Evolutionary conservation across 257 asterid species (phyloP).

Genomic region (Lycium barbarum): DNA sequence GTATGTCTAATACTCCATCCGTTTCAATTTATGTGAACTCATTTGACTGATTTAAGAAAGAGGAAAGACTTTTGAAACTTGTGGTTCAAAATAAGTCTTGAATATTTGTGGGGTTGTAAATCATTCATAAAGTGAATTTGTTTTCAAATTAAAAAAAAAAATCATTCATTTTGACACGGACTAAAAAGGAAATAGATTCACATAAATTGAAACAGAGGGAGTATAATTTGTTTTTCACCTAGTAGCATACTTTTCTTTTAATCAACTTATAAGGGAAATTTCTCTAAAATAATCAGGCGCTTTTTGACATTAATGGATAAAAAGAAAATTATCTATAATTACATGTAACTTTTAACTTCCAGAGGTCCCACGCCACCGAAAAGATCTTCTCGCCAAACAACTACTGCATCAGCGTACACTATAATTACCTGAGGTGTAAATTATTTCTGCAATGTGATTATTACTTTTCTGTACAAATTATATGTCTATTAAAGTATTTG

Average conservation of each 20-base stretch:
- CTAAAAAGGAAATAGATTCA: too few relatives aligned
- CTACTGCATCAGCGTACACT: conserved; percentile 3
- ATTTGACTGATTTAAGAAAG: too few relatives aligned
- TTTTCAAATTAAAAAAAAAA: too few relatives aligned
- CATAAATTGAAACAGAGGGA: too few relatives aligned
- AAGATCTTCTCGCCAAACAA: not conserved
- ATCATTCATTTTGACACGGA: too few relatives aligned
- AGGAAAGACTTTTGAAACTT: too few relatives aligned
- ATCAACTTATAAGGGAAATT: not conserved
- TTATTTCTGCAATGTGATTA: not conserved
- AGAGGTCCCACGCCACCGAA: not conserved
- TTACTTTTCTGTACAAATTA: not conserved
- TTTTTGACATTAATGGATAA: not conserved
- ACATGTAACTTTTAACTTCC: not conserved
- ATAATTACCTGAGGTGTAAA: not conserved
- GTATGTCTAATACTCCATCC: not conserved
- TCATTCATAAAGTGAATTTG: too few relatives aligned
- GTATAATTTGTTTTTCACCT: not conserved
- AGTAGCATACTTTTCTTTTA: not conserved
- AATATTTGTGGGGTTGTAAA: too few relatives aligned
- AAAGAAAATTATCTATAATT: not conserved
- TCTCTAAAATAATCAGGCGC: not conserved
- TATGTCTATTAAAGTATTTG: not conserved
- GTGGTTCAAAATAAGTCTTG: too few relatives aligned
- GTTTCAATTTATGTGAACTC: too few relatives aligned